phyloP scores from a whole-genome alignment of 2,329 filamentous ascomycete genomes.

The Penicillium sp. region DNA sequence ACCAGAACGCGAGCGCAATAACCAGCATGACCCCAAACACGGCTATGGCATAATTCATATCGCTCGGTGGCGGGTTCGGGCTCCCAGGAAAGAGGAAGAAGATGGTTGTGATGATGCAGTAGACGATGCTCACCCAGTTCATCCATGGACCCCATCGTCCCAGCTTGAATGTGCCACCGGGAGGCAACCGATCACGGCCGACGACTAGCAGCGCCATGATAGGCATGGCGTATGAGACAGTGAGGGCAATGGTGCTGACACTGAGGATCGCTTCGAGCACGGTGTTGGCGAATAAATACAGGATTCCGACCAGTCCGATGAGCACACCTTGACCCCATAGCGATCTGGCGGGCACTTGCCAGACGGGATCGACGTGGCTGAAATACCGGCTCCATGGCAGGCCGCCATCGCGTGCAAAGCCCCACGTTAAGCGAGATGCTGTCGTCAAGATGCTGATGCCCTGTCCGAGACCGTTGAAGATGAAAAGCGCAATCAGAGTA shows the following conservation, averaged over 20 bases:
- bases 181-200: constrained; percentile 50
- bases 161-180: constrained; percentile 42
- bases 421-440: constrained; percentile 50
- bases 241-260: constrained; percentile 53
- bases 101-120: constrained; percentile 49
- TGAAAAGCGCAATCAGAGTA: constrained; percentile 51
- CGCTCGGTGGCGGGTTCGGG: constrained; percentile 43
- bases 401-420: constrained; percentile 51
- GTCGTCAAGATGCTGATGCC: constrained; percentile 50
- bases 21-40: constrained; percentile 53
- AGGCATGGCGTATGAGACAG: constrained; percentile 49
- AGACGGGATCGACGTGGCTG: constrained; percentile 41
- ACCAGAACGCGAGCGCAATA: constrained; percentile 48
- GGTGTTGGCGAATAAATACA: constrained; percentile 52
- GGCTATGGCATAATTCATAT: constrained; percentile 56
- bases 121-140: constrained; percentile 49
- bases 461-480: constrained; percentile 52
- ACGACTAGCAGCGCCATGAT: constrained; percentile 46
- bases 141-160: constrained; percentile 43
- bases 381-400: constrained; percentile 45
- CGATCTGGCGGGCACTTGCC: constrained; percentile 50
- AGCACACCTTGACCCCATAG: constrained; percentile 49
- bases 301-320: constrained; percentile 47
- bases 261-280: constrained; percentile 51
- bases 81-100: constrained; percentile 52